phyloP scores from a whole-genome alignment of 2,329 filamentous ascomycete species.

The Ascochyta clinopodiicola region DNA sequence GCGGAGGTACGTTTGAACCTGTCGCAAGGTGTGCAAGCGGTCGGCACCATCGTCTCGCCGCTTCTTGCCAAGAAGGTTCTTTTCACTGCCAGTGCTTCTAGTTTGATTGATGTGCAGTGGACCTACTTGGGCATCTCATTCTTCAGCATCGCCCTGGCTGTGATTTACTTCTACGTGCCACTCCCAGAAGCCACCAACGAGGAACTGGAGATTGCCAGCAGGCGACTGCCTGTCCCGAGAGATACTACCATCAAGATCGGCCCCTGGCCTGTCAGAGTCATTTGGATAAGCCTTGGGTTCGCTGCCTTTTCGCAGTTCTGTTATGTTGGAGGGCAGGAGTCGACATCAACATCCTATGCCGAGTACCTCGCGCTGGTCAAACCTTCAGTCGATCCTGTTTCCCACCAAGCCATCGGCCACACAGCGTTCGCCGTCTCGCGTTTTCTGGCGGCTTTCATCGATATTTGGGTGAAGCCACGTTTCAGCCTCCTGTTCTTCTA shows the following conservation, averaged over 20 bases:
- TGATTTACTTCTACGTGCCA: conserved; percentile 67
- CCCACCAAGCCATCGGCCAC: conserved; percentile 62
- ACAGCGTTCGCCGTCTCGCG: conserved; percentile 65
- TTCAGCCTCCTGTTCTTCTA: conserved; percentile 63
- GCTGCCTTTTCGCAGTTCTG: conserved; percentile 64
- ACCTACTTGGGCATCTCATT: conserved; percentile 69
- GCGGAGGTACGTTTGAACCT: conserved; percentile 66
- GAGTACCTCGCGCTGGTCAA: conserved; percentile 52
- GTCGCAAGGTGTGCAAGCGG: conserved; percentile 67
- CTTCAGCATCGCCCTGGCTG: conserved; percentile 64
- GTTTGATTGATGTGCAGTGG: conserved; percentile 68
- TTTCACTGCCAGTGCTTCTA: conserved; percentile 59
- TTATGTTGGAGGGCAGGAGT: conserved; percentile 68
- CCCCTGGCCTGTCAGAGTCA: conserved; percentile 53
- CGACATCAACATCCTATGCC: conserved; percentile 57
- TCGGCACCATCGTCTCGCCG: conserved; percentile 66
- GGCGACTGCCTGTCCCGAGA: conserved; percentile 47
- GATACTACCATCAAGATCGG: conserved; percentile 52
- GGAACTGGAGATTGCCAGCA: conserved; percentile 63
- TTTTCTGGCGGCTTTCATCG: conserved; percentile 61
- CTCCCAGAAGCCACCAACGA: conserved; percentile 68
- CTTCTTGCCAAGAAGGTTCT: conserved; percentile 66
- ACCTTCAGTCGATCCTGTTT: conserved; percentile 45
- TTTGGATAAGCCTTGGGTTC: conserved; percentile 63
- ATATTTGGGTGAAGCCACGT: conserved; percentile 64